Base-by-base conservation (phyloP, 805 yeast species). In the Nakazawaea molendinolei region DNA sequence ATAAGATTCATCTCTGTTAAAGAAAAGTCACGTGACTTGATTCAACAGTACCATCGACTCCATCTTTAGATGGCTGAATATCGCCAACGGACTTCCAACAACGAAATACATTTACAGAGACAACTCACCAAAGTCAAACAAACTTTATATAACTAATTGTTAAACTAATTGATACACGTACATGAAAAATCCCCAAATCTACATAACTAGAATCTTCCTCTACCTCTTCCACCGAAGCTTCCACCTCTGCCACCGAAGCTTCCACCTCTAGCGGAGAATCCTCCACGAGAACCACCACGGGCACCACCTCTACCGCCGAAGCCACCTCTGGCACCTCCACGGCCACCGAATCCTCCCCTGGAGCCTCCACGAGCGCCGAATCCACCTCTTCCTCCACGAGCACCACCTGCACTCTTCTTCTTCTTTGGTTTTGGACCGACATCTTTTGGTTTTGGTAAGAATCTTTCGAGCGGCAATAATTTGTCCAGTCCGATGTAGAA, bases 401-500 rank as follows among this genome's bases (percentile, higher is more conserved):
- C 74, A 42, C 77, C 75, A 41, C 74, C 69, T 28, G 71, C 66
- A 51, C 76, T 67, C 61, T 79, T 69, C 68, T 76, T 79, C 65
- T 69, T 80, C 59, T 82, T 76, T 48, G 83, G 80, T 56, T 81
- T 82, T 46, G 95, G 92, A 27, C 89, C 90, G 31, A 75, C 75
- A 39, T 74, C 80, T 69, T 86, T 86, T 34, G 99, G 95, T 67
- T 90, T 86, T 47, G 99, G 99, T 61, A 92, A 70, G 68, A 92
- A 92, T 69, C 98, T 79, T 53, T 92, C 98, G 47, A 92, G 66
- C 31, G 99, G 99, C 47, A 92, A 76, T 49, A 92, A 71, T 65
- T 92, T 92, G 64, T 92, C 97, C 37, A 94, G 86, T 41, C 89
- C 95, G 63, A 92, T 92, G 69, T 65, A 92, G 60, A 92, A 90